Percentiles rank a stretch among this genome's conserved stretches.
Evolutionary conservation across 352 stramenopile species (phyloP).

Genomic region (Pythium coloratum): DNA sequence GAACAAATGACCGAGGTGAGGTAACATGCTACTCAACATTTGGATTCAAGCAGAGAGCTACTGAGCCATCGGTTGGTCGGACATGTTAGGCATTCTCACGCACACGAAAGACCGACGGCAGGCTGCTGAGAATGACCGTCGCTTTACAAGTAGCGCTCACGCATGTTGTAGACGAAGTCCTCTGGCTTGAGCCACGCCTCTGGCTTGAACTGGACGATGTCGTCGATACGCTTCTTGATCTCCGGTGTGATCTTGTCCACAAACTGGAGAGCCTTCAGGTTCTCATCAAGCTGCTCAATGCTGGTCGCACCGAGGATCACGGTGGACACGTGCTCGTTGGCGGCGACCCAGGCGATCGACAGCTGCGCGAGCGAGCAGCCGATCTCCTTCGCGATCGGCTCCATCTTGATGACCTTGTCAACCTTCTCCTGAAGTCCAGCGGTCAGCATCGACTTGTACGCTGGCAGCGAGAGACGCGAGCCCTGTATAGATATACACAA

Average conservation of each 20-base stretch:
- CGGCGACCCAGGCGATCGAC: conserved; percentile 50
- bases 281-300: conserved; percentile 49
- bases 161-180: conserved; percentile 27
- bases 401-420: conserved; percentile 45
- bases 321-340: conserved; percentile 57
- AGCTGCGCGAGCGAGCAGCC: conserved; percentile 62
- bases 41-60: not conserved
- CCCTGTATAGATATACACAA: conserved; percentile 19
- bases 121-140: not conserved
- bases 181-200: conserved; percentile 29
- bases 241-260: conserved; percentile 48
- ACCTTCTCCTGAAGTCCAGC: conserved; percentile 55
- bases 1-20: not conserved
- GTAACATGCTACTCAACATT: not conserved
- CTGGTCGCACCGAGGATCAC: conserved; percentile 62
- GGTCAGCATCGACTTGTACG: conserved; percentile 54
- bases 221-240: conserved; percentile 46
- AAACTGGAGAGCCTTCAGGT: conserved; percentile 44
- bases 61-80: not conserved
- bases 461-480: conserved; percentile 52
- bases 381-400: conserved; percentile 59
- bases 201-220: conserved; percentile 41
- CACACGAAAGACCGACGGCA: too few species aligned
- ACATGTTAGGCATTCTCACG: too few species aligned
- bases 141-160: conserved; percentile 26